phyloP scores from a whole-genome alignment of 225 moss, liverwort and hornwort genomes.

The Thuidium tamariscinum region DNA sequence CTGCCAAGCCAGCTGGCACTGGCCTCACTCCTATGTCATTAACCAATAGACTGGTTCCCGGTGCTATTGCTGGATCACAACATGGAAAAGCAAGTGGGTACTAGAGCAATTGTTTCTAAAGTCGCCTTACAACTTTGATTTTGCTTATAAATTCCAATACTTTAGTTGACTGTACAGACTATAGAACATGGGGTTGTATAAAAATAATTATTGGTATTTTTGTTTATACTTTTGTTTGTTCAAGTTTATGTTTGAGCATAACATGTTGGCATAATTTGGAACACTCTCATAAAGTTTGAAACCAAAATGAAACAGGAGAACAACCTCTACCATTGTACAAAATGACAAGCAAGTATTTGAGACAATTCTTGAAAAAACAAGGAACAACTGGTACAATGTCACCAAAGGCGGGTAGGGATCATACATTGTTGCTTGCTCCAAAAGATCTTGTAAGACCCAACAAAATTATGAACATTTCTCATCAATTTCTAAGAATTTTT shows the following conservation, averaged over 20 bases:
- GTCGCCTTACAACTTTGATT: background rate
- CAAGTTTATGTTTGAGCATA: background rate
- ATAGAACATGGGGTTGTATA: too few species aligned
- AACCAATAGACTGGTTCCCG: slow-evolving; percentile 46
- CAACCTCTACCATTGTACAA: slow-evolving; percentile 14
- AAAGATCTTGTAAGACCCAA: slow-evolving; percentile 15
- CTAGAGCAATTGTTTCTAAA: background rate
- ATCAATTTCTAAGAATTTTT: background rate
- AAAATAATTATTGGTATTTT: too few species aligned
- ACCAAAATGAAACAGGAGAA: background rate
- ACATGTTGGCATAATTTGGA: background rate
- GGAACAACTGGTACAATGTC: background rate
- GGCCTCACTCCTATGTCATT: slow-evolving; percentile 47
- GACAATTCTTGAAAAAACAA: background rate
- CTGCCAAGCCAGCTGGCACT: slow-evolving; percentile 66
- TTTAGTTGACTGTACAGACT: background rate
- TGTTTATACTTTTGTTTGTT: background rate
- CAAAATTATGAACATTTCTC: background rate
- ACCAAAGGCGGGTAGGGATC: background rate
- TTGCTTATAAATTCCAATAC: background rate
- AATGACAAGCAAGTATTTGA: background rate
- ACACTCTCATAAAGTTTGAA: background rate
- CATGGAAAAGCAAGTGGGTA: slow-evolving; percentile 46
- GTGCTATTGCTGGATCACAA: slow-evolving; percentile 23
- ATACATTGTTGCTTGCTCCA: background rate